Percentiles rank a stretch among this genome's conserved stretches.
phyloP scores from a whole-genome alignment of 352 stramenopile genomes.

The Elongisporangium undulatum region DNA sequence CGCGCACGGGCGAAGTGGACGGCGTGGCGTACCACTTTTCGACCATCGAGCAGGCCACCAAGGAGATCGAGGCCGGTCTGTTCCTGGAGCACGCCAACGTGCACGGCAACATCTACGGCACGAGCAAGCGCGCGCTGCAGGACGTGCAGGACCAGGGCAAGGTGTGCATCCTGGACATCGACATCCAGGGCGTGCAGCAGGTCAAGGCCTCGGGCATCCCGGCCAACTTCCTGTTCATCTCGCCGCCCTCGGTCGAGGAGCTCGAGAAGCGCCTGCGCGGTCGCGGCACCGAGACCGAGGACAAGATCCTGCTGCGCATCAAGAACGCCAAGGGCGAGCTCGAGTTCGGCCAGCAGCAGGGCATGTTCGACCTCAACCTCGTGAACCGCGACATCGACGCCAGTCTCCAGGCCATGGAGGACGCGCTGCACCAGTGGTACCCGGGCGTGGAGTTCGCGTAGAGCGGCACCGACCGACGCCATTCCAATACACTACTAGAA shows the following conservation, averaged over 20 bases:
- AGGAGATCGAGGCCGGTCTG: constrained; percentile 91
- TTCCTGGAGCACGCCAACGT: constrained; percentile 98
- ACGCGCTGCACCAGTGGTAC: constrained; percentile 76
- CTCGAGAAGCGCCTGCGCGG: constrained; percentile 94
- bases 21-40: constrained; percentile 98
- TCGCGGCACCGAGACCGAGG: constrained; percentile 94
- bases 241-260: constrained; percentile 92
- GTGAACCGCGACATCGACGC: constrained; percentile 88
- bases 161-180: constrained; percentile 99
- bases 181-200: constrained; percentile 96
- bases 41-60: constrained; percentile 89
- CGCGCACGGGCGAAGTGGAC: constrained; percentile 92
- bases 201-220: constrained; percentile 88
- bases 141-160: constrained; percentile 91
- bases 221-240: constrained; percentile 96
- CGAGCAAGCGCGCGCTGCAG: constrained; percentile 90
- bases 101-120: constrained; percentile 98
- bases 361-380: constrained; percentile 88
- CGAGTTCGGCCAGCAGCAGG: constrained; percentile 79
- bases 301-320: constrained; percentile 92
- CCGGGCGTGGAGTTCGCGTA: constrained; percentile 53
- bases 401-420: constrained; percentile 66
- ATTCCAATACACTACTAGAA: neutral
- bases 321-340: constrained; percentile 93
- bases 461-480: neutral